These are phyloP conservation scores for Podaxis carcinomalis DNA, from an alignment of 768 basidiomycete genomes.

Conservation along the genomic window DNA sequence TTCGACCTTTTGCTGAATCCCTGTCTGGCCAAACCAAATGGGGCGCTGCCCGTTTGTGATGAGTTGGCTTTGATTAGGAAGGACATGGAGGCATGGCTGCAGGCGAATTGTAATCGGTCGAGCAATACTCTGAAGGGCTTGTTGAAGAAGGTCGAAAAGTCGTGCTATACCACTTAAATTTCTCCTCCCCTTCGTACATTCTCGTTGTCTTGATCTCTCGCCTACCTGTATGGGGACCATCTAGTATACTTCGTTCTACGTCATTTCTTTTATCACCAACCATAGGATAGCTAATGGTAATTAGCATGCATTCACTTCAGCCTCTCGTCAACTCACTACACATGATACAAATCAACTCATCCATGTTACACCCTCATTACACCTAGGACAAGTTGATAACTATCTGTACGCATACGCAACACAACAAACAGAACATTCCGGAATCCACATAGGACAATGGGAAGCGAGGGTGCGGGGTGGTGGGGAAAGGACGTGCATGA, in stretches of 20 bases:
- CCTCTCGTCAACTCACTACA: background rate
- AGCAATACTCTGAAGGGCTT: constrained; percentile 77
- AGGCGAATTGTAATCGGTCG: constrained; percentile 81
- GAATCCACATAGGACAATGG: constrained; percentile 29
- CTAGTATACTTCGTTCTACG: background rate
- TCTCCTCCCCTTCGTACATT: constrained; percentile 3
- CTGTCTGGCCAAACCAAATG: constrained; percentile 46
- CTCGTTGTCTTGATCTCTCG: background rate
- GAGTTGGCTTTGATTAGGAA: constrained; percentile 59
- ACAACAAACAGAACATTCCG: constrained; percentile 18
- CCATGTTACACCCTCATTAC: constrained; percentile 1
- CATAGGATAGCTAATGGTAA: background rate
- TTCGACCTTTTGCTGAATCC: constrained; percentile 91
- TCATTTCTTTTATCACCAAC: background rate
- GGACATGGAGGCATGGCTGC: constrained; percentile 88
- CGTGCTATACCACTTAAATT: constrained; percentile 32
- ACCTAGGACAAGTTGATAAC: background rate
- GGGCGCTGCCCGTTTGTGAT: constrained; percentile 65
- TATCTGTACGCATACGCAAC: background rate
- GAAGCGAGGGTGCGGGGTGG: constrained; percentile 11
- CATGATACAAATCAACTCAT: background rate
- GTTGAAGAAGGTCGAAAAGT: constrained; percentile 76
- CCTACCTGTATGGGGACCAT: constrained; percentile 13
- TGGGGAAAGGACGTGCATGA: background rate
- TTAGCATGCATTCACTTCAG: background rate